Base-by-base conservation (phyloP, 1,284 basidiomycete species). In the Boletus semigastroideus region DNA sequence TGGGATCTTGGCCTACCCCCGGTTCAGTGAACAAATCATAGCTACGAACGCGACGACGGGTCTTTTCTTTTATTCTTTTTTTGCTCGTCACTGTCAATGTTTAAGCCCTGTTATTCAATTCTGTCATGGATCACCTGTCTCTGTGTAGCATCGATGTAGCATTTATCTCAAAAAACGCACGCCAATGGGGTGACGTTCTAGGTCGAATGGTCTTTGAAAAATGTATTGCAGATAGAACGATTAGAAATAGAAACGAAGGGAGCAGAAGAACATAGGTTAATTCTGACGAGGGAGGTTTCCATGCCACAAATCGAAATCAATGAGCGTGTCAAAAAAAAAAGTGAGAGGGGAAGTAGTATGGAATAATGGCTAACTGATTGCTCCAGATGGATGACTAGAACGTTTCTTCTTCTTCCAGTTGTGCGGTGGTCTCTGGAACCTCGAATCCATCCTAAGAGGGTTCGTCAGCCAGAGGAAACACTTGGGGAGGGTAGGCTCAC, bases 381-480 rank as follows among this genome's bases (percentile, higher is more conserved):
- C 44, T 49, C n/a, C 42, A n/a, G 42, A 40, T 25, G 25, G 25
- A 45, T 25, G 38, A 48, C 60, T 68, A 78, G 60, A 78, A 78
- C 47, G 82, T 85, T 72, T 85, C 83, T 65, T 83, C 82, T 59
- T 85, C 83, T 40, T 79, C 79, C 34, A 67, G 71, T 5, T 64
- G 61, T 19, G 62, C 72, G 42, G 68, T 72, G 42, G 59, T 73
- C 48, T 82, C 80, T 14, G 86, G 85, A 8, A 89, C 84, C 67
- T 90, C 88, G 62, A 90, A 90, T 28, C 89, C 88, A 0, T 80
- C 79, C 78, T 80, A 60, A 27, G 33, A 49, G 41, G 25, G 19
- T n/a, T n/a, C 39, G 58, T 56, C 38, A 54, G 52, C 47, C 37
- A 56, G 45, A 42, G 30, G 42, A 54, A 44, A 30, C 3, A 47